Percentiles rank a stretch among this genome's conserved stretches.
Conservation (phyloP, 2,329 filamentous ascomycete species). For the Aspergillus bombycis region DNA sequence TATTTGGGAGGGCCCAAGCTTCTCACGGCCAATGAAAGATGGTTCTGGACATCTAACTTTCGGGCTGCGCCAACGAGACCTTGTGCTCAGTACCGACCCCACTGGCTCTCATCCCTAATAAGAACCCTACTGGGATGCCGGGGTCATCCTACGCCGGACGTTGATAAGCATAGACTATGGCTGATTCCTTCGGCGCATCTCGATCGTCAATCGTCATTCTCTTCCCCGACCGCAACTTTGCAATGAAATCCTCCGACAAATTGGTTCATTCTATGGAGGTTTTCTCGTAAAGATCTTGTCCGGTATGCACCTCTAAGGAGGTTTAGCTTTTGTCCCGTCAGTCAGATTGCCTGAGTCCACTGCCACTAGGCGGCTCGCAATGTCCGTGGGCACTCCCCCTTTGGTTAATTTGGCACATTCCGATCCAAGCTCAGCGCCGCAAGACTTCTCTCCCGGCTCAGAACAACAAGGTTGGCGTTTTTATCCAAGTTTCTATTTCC, state of each 20-base stretch:
- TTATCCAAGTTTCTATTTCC: slow-evolving; percentile 1
- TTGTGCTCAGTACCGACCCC: slow-evolving; percentile 13
- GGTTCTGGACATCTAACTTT: slow-evolving; percentile 12
- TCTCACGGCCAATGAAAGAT: slow-evolving; percentile 8
- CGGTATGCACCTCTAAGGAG: slow-evolving; percentile 21
- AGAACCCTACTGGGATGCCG: slow-evolving; percentile 5
- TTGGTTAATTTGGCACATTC: slow-evolving; percentile 21
- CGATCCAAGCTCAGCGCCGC: slow-evolving; percentile 10
- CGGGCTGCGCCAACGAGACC: slow-evolving; percentile 17
- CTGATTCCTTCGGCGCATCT: not conserved
- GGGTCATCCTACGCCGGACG: slow-evolving; percentile 4
- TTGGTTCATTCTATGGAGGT: slow-evolving; percentile 9
- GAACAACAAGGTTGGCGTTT: slow-evolving; percentile 23
- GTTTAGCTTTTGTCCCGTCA: slow-evolving; percentile 8
- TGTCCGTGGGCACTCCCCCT: slow-evolving; percentile 23
- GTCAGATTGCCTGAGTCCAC: slow-evolving; percentile 9
- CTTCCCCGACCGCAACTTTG: slow-evolving; percentile 2
- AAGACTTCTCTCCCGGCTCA: slow-evolving; percentile 15
- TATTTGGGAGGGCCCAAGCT: slow-evolving; percentile 9
- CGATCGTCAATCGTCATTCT: not conserved
- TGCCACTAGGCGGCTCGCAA: slow-evolving; percentile 12
- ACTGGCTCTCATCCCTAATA: slow-evolving; percentile 13
- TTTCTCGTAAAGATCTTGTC: slow-evolving; percentile 11
- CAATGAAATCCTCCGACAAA: slow-evolving; percentile 13
- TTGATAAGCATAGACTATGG: slow-evolving; percentile 7